Base-by-base conservation (phyloP, 495 filamentous ascomycete genomes). In the Corynascus novoguineensis region DNA sequence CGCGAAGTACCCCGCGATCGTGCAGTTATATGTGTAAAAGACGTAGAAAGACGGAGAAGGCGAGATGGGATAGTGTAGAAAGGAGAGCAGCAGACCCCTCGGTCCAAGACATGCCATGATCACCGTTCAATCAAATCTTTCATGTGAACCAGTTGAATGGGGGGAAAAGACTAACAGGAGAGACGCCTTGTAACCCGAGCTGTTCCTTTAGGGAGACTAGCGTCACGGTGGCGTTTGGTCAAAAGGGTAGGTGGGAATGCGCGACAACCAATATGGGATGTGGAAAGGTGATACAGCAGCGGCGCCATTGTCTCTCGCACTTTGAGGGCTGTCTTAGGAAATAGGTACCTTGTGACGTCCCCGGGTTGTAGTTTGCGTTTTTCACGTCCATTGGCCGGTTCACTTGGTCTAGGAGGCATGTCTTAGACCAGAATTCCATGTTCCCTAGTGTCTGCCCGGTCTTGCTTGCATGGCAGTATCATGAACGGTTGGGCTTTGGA, bases 231-330 rank as follows among this genome's bases (percentile, higher is more conserved):
- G 50, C 37, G 25, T 31, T 9, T 15, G 22, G 22, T 31, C 14
- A 4, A 44, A n/a, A 19, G 32, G 0, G n/a, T 17, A 41, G 37
- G 37, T 41, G 37, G 37, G 45, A 7, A 56, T 49, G 53, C 45
- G 50, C 34, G 24, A 50, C 21, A 34, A 56, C 44, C 44, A 34
- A 49, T 54, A 42, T 49, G 45, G 53, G 53, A 45, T 32, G n/a
- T 37, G 53, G n/a, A 5, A 32, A 40, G 53, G 44, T 49, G 44
- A 31, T 56, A 49, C 53, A 10, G 25, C 53, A 56, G 53, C 21
- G 15, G 12, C 21, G 24, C 19, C 21, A 8, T 10, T 29, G 14
- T 27, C 41, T 34, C 41, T 17, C n/a, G n/a, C 15, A 17, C 10
- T 17, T 5, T 21, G 5, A 19, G 37, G 37, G n/a, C 37, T 11